A percentile compares a stretch with the other conserved stretches of the same genome.
These are phyloP conservation scores for Protomyces inouyei DNA, from an alignment of 1,139 yeast genomes.

Conservation along the genomic window DNA sequence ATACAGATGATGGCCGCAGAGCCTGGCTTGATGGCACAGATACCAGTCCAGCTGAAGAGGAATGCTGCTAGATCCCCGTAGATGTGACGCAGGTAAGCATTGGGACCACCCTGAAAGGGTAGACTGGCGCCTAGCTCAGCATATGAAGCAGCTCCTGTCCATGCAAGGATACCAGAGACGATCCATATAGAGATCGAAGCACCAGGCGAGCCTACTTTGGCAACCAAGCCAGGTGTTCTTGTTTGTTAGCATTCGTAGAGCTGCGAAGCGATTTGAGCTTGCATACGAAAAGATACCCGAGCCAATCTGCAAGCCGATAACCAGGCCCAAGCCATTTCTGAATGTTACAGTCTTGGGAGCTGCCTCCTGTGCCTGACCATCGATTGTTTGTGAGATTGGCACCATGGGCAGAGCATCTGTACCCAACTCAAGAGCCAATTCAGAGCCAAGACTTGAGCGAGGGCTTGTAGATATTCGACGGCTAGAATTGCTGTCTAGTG, in stretches of 20 bases:
- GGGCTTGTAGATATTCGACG: slow-evolving; percentile 33
- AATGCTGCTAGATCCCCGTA: slow-evolving; percentile 43
- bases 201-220: slow-evolving; percentile 43
- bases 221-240: slow-evolving; percentile 44
- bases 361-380: slow-evolving; percentile 35
- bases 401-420: slow-evolving; percentile 37
- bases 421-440: slow-evolving; percentile 36
- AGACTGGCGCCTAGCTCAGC: slow-evolving; percentile 45
- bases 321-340: slow-evolving; percentile 43
- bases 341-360: slow-evolving; percentile 40
- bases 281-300: slow-evolving; percentile 42
- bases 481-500: slow-evolving; percentile 29
- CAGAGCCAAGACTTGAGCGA: slow-evolving; percentile 31
- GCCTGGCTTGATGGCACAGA: slow-evolving; percentile 44
- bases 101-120: slow-evolving; percentile 45
- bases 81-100: slow-evolving; percentile 43
- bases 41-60: slow-evolving; percentile 44
- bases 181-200: slow-evolving; percentile 43
- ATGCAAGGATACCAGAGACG: slow-evolving; percentile 43
- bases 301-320: slow-evolving; percentile 45
- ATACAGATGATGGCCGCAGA: slow-evolving; percentile 44
- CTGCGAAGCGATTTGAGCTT: not conserved
- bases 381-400: slow-evolving; percentile 36
- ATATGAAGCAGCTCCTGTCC: slow-evolving; percentile 46
- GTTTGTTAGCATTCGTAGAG: not conserved